phyloP scores from a whole-genome alignment of 2,329 filamentous ascomycete genomes.

The Fusarium vanettenii region DNA sequence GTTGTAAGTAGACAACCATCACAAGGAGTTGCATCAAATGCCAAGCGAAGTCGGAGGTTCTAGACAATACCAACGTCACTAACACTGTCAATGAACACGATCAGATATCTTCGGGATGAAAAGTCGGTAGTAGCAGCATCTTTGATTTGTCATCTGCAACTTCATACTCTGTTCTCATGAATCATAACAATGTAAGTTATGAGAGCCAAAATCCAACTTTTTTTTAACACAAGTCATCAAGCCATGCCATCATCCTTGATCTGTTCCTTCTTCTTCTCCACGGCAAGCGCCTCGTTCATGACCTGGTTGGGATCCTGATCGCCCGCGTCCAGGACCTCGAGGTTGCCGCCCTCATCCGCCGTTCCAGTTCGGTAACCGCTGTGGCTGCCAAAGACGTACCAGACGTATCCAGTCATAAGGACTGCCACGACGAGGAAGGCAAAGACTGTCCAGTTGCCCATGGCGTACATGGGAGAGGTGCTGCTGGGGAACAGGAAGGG shows the following conservation, averaged over 20 bases:
- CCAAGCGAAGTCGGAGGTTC: neutral
- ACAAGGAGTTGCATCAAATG: neutral
- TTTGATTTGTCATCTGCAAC: neutral
- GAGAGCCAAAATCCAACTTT: neutral
- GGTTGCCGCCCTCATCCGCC: constrained; percentile 21
- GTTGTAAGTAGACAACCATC: neutral
- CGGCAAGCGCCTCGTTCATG: constrained; percentile 28
- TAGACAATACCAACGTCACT: neutral
- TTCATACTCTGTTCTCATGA: neutral
- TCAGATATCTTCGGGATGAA: neutral
- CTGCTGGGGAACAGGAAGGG: constrained; percentile 49
- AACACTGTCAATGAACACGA: neutral
- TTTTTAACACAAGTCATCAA: neutral
- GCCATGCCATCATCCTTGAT: constrained; percentile 31
- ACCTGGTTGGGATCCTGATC: constrained; percentile 34
- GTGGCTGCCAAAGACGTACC: constrained; percentile 48
- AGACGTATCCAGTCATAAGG: constrained; percentile 43
- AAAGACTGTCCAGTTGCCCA: constrained; percentile 51
- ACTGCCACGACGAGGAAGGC: constrained; percentile 44
- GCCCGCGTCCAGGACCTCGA: constrained; percentile 34
- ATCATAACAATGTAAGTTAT: neutral
- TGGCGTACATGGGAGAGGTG: constrained; percentile 47
- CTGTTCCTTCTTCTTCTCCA: constrained; percentile 31
- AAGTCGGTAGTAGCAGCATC: neutral
- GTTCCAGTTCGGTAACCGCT: constrained; percentile 46